Conservation (phyloP, 1,139 yeast species). For the Sugiyamaella paludigena region DNA sequence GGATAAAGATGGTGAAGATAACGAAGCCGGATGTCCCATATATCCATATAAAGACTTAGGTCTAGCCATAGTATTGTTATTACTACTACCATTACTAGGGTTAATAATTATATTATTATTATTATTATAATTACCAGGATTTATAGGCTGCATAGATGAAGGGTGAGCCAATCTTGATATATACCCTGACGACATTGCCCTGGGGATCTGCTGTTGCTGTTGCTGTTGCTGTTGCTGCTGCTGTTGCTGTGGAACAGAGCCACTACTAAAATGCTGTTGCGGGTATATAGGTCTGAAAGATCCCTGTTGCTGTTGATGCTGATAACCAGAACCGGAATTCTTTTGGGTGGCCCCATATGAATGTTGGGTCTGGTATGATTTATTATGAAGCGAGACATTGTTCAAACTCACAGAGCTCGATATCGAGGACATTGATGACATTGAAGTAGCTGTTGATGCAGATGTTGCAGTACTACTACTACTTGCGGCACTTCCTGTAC, state of each 20-base stretch:
- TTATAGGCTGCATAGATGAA: not conserved
- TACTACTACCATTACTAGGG: not conserved
- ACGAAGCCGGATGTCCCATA: slow-evolving; percentile 14
- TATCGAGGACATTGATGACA: slow-evolving; percentile 14
- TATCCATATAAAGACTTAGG: slow-evolving; percentile 20
- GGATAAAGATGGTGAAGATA: slow-evolving; percentile 10
- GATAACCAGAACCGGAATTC: not conserved
- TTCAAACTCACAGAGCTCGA: slow-evolving; percentile 2
- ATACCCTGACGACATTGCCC: slow-evolving; percentile 16
- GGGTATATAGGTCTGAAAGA: slow-evolving; percentile 11
- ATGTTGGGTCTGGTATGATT: slow-evolving; percentile 8
- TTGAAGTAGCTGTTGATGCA: slow-evolving; percentile 13
- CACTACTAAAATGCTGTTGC: slow-evolving; percentile 6
- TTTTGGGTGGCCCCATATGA: slow-evolving; percentile 4
- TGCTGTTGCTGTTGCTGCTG: slow-evolving; percentile 12
- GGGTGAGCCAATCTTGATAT: slow-evolving; percentile 10
- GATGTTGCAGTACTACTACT: slow-evolving; percentile 16
- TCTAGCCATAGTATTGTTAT: not conserved
- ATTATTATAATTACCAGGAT: not conserved
- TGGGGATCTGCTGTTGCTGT: slow-evolving; percentile 14
- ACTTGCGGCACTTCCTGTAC: slow-evolving; percentile 16
- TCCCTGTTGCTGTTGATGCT: slow-evolving; percentile 10
- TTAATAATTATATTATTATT: not conserved
- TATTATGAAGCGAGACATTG: slow-evolving; percentile 6
- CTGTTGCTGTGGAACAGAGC: slow-evolving; percentile 6